phyloP scores from a whole-genome alignment of 768 basidiomycete genomes.

The Mycena vulgaris region DNA sequence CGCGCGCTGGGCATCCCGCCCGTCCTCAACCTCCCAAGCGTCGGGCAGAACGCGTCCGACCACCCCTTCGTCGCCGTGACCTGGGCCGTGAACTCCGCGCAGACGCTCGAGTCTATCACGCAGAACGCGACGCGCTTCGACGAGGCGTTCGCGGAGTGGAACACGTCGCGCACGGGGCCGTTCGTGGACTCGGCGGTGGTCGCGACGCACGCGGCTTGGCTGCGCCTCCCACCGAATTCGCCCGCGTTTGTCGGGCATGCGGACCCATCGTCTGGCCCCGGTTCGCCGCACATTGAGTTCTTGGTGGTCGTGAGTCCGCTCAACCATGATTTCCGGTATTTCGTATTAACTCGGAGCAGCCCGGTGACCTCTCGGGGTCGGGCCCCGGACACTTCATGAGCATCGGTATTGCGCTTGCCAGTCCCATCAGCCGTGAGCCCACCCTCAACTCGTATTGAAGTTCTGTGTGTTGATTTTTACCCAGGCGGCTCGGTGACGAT shows the following conservation, averaged over 20 bases:
- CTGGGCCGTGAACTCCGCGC: conserved; percentile 16
- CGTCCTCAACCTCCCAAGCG: conserved; percentile 4
- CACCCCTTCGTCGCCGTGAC: background rate
- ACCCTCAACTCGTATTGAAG: too few species aligned
- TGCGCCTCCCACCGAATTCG: too few species aligned
- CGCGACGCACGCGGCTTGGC: background rate
- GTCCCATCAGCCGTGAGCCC: background rate
- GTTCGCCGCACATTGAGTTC: too few species aligned
- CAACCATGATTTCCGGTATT: too few species aligned
- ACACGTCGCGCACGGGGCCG: too few species aligned
- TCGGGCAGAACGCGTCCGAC: conserved; percentile 13
- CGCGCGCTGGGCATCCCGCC: conserved; percentile 10
- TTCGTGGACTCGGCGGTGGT: conserved; percentile 1
- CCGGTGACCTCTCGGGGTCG: too few species aligned
- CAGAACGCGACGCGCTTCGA: conserved; percentile 1
- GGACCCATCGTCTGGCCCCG: too few species aligned
- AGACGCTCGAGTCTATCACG: conserved; percentile 4
- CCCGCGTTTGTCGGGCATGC: too few species aligned
- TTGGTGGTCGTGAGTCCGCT: too few species aligned
- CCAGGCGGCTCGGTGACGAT: too few species aligned
- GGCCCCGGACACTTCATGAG: background rate
- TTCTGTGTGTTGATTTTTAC: background rate
- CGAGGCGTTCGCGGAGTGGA: too few species aligned
- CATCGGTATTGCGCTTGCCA: background rate
- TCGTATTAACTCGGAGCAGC: too few species aligned